Evolutionary conservation across 257 asterid genomes (phyloP), one percentile per base, ranked within the genome.

Genomic region (Penstemon barbatus): DNA sequence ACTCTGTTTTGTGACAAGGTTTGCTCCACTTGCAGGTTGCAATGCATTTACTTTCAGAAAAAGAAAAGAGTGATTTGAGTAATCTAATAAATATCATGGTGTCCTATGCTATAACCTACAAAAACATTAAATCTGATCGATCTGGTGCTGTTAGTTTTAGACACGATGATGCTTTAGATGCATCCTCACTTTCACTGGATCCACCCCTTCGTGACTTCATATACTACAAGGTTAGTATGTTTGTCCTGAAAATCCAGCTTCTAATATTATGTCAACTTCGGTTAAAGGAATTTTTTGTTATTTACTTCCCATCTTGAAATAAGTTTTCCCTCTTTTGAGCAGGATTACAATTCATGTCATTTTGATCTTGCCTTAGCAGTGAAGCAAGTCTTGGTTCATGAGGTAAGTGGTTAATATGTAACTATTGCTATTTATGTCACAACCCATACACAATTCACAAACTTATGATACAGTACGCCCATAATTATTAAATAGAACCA

Each of bases 361-460:
- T 65, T 76, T 69, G 87, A 87, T 71, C 90, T 90, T 67, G 85
- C 95, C 66, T 73, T 83, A 45, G 82, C 89, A 15, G 81, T 88
- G 85, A 90, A 93, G 85, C 88, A 89, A 77, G 83, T 90, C 71
- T 85, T 93, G 89, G 84, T 84, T 72, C 96, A 93, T 71, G 99
- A 93, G 96, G 98, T 87, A 73, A 74, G 78, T 77, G 43, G 58
- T 71, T 2, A 36, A 11, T 52, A 51, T 19, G 46, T 11, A 44
- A 33, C 19, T 52, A 8, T 12, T 56, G 48, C 40, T 15, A 69
- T 10, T 54, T 43, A 53, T 45, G 41, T 50, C 60, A n/a, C 58
- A 33, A 50, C 33, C 40, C 4, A 38, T 49, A 6, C 19, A 6
- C 25, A 65, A 10, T 33, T 45, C 54, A 7, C 7, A 46, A 5